Conservation (phyloP, 495 filamentous ascomycete genomes). For the Aspergillus conjunctus region DNA sequence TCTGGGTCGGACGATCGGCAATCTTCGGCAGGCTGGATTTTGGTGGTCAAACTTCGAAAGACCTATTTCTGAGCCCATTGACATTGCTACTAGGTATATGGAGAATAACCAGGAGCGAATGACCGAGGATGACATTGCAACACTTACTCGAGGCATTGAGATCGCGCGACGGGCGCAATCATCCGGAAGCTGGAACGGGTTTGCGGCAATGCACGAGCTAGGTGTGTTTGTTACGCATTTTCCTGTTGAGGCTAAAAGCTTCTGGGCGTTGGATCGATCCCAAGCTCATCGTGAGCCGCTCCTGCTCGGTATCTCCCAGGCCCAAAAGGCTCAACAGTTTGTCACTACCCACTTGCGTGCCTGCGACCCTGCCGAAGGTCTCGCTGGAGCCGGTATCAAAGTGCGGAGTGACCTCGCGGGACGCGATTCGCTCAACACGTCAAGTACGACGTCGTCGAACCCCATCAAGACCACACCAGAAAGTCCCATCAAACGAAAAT, state of each 20-base stretch:
- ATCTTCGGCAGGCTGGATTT: conserved; percentile 85
- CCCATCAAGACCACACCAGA: conserved; percentile 20
- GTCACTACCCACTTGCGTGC: conserved; percentile 55
- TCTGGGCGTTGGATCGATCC: conserved; percentile 64
- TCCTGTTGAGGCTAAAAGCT: conserved; percentile 51
- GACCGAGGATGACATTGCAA: conserved; percentile 56
- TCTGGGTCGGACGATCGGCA: conserved; percentile 67
- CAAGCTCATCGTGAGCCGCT: conserved; percentile 33
- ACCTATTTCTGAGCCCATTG: conserved; percentile 62
- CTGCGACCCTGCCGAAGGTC: conserved; percentile 51
- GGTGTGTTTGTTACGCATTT: conserved; percentile 69
- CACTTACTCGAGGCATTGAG: conserved; percentile 62
- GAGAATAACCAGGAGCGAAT: conserved; percentile 53
- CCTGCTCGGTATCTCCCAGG: conserved; percentile 57
- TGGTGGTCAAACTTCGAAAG: conserved; percentile 81
- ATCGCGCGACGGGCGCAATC: conserved; percentile 60
- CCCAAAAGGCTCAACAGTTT: conserved; percentile 59
- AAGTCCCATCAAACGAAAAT: conserved; percentile 33
- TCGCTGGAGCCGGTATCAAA: conserved; percentile 52
- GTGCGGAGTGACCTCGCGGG: conserved; percentile 34
- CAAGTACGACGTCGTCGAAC: conserved; percentile 10
- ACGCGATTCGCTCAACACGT: conserved; percentile 23
- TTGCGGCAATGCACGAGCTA: conserved; percentile 72
- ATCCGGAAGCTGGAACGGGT: conserved; percentile 64
- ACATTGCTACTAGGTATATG: conserved; percentile 66